Conservation (phyloP, 148 eudicot species). For the Rhododendron mucronatum region DNA sequence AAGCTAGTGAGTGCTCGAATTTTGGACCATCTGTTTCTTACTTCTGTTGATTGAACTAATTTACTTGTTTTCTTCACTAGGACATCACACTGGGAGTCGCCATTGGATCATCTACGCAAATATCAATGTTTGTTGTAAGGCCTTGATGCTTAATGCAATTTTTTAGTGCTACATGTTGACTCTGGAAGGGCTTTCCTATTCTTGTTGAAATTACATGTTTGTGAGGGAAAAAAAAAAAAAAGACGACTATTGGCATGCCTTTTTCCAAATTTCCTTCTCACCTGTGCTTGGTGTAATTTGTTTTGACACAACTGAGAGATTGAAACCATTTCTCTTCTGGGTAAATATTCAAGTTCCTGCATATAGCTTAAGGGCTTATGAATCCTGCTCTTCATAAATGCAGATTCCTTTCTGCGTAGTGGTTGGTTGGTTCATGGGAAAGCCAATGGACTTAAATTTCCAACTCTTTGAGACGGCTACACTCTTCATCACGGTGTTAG, state of each 20-base stretch:
- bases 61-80: conserved; percentile 24
- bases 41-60: conserved; percentile 2
- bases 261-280: too few species aligned
- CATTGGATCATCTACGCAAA: conserved; percentile 92
- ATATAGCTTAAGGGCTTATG: not conserved
- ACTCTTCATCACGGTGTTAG: conserved; percentile 83
- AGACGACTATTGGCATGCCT: not conserved
- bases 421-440: conserved; percentile 89
- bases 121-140: conserved; percentile 93
- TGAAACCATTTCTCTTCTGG: not conserved
- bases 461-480: conserved; percentile 93
- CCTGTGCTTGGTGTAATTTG: not conserved
- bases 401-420: conserved; percentile 98
- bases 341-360: not conserved
- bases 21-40: not conserved
- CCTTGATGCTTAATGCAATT: not conserved
- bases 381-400: conserved; percentile 24
- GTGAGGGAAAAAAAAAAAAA: not conserved
- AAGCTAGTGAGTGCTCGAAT: conserved; percentile 64
- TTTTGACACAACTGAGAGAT: not conserved
- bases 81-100: conserved; percentile 90
- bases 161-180: not conserved
- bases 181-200: not conserved
- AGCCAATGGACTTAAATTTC: conserved; percentile 93
- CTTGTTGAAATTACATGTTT: not conserved